phyloP scores from a whole-genome alignment of 23 red algal species.

The Cyanidioschyzon merolae region DNA sequence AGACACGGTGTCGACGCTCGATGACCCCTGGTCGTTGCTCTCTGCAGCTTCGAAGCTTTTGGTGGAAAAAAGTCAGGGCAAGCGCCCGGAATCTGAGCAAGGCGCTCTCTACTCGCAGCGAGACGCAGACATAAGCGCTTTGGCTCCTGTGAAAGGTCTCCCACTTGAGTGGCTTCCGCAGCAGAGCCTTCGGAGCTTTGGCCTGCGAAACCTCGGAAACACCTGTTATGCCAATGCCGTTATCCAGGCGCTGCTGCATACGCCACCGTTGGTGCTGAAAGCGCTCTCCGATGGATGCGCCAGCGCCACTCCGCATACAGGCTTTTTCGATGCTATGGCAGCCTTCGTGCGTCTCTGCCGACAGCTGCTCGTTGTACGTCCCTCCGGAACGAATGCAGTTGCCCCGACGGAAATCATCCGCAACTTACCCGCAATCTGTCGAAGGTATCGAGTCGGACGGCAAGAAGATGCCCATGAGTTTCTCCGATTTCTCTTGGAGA shows the following conservation, averaged over 20 bases:
- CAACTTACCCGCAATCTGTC: conserved; percentile 29
- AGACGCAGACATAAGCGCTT: background rate
- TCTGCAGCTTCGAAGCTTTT: background rate
- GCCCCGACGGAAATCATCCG: conserved; percentile 17
- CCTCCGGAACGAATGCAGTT: background rate
- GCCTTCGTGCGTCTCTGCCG: background rate
- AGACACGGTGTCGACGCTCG: background rate
- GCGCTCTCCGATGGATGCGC: background rate
- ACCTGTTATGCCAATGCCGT: conserved; percentile 87
- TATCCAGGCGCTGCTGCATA: conserved; percentile 65
- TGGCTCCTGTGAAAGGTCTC: conserved; percentile 1
- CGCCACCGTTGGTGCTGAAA: conserved; percentile 3
- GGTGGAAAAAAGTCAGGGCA: background rate
- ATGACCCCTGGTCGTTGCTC: background rate
- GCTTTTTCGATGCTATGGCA: background rate
- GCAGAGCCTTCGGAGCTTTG: background rate
- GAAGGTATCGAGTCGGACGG: conserved; percentile 41
- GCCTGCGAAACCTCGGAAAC: conserved; percentile 79
- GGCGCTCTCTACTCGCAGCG: background rate
- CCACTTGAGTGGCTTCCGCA: background rate
- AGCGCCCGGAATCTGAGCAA: background rate
- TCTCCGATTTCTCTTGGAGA: conserved; percentile 61
- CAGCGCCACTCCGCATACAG: background rate
- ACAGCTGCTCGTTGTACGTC: background rate
- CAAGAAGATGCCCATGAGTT: conserved; percentile 99